A percentile compares a stretch with the other conserved stretches of the same genome.
phyloP scores from a whole-genome alignment of 306 rosid genomes.

The Luffa acutangula region DNA sequence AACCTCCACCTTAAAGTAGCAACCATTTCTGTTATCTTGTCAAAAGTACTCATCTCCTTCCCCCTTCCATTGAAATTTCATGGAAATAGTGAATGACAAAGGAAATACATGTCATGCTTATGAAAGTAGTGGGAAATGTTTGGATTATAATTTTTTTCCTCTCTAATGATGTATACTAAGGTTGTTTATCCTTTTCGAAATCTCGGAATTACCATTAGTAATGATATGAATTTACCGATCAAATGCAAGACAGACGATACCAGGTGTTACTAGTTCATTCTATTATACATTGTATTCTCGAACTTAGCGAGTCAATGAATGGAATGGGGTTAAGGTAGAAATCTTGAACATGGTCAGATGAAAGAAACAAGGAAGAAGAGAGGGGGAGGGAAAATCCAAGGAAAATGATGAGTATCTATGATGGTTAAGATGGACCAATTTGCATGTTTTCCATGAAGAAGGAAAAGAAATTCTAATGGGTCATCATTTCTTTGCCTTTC shows the following conservation, averaged over 20 bases:
- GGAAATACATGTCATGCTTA: not conserved
- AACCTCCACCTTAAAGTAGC: not conserved
- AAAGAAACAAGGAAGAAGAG: not conserved
- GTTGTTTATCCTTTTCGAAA: too few relatives aligned
- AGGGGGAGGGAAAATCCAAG: not conserved
- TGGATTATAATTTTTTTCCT: not conserved
- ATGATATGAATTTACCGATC: not conserved
- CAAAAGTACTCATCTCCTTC: not conserved
- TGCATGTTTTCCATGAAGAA: slow-evolving; percentile 2
- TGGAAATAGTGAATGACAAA: not conserved
- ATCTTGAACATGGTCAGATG: not conserved
- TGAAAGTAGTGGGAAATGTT: not conserved
- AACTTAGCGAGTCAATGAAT: not conserved
- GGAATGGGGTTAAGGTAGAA: not conserved
- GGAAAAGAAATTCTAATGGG: slow-evolving; percentile 8
- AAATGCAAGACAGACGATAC: too few relatives aligned
- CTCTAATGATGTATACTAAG: too few relatives aligned
- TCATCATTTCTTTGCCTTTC: slow-evolving; percentile 24
- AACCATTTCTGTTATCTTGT: not conserved
- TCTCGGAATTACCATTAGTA: not conserved
- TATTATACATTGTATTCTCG: not conserved
- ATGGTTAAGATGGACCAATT: slow-evolving; percentile 4
- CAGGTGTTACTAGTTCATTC: too few relatives aligned
- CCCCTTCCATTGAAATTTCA: not conserved
- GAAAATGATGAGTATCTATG: not conserved